phyloP scores from a whole-genome alignment of 257 asterid genomes.

The Solanum boliviense region DNA sequence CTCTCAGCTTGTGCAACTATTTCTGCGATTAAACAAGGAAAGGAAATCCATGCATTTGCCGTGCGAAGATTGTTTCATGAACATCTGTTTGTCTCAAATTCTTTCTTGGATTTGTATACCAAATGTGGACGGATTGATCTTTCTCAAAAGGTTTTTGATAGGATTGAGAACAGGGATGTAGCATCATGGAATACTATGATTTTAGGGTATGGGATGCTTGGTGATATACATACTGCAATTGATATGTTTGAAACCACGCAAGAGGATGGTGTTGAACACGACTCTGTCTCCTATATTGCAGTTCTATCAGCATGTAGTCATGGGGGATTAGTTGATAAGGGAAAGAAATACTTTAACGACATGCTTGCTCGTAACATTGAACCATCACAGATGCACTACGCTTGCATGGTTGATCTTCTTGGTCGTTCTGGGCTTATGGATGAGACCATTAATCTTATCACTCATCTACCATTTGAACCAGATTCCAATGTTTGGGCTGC shows the following conservation, averaged over 20 bases:
- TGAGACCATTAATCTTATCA: constrained; percentile 41
- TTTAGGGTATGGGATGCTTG: constrained; percentile 64
- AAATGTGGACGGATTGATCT: constrained; percentile 51
- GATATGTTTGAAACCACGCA: constrained; percentile 47
- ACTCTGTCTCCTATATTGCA: constrained; percentile 51
- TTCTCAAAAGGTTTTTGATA: constrained; percentile 39
- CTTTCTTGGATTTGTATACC: constrained; percentile 53
- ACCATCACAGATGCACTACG: constrained; percentile 67
- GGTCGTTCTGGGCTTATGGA: constrained; percentile 61
- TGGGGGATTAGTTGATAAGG: constrained; percentile 49
- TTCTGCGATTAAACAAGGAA: constrained; percentile 56
- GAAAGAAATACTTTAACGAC: constrained; percentile 33
- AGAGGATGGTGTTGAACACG: constrained; percentile 32
- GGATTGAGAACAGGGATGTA: constrained; percentile 33
- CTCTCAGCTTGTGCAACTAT: constrained; percentile 64
- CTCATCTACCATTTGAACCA: constrained; percentile 23
- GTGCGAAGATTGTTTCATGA: constrained; percentile 33
- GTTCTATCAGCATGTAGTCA: constrained; percentile 71
- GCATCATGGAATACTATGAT: constrained; percentile 80
- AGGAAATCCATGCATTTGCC: constrained; percentile 59
- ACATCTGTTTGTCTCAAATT: constrained; percentile 55
- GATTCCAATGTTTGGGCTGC: constrained; percentile 68
- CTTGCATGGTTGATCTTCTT: constrained; percentile 81
- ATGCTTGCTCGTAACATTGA: constrained; percentile 39
- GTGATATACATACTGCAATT: constrained; percentile 44